Evolutionary conservation across 495 filamentous ascomycete species (phyloP), one percentile per base, ranked within the genome.

Genomic region (Cercophora newfieldiana): DNA sequence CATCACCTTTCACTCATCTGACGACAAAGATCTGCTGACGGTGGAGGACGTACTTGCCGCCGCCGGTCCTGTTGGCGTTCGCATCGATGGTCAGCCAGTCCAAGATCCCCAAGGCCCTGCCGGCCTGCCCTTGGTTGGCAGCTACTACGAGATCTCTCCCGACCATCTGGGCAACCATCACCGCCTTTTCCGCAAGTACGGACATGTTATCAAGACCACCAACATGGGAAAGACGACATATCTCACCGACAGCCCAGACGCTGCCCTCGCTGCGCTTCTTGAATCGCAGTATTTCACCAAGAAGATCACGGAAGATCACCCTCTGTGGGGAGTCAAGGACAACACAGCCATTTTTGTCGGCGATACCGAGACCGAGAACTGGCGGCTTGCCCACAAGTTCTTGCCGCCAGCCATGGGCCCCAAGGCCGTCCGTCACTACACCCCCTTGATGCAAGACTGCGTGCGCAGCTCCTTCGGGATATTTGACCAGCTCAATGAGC

Each of bases 111-210:
- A 77, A 2, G 81, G 82, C 4, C 85, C 84, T 2, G 66, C 68
- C 1, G 80, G 77, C 4, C 67, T 87, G 4, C 85, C 86, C 6
- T 68, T 74, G 16, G 77, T 84, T 28, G 85, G 85, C 3, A 82
- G 74, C 69, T 82, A 76, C 75, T 84, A 81, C 67, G 85, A 87
- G 66, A 71, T 87, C 24, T 88, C 78, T 67, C 84, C 86, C 0
- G 86, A 88, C 69, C 84, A 84, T 64, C 71, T 87, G 0, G 85
- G 85, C 5, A 88, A 88, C 73, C 80, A 87, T 69, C 73, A 86
- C 33, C 79, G 85, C 1, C 80, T 87, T 0, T 87, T 86, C 65
- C 72, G 78, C 6, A 69, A 77, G 31, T 87, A 86, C 70, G 85
- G 85, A 3, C 77, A 76, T 0, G 65, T 88, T 30, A 76, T 86